phyloP scores from a whole-genome alignment of 148 eudicot species.

The Cornus suecica region DNA sequence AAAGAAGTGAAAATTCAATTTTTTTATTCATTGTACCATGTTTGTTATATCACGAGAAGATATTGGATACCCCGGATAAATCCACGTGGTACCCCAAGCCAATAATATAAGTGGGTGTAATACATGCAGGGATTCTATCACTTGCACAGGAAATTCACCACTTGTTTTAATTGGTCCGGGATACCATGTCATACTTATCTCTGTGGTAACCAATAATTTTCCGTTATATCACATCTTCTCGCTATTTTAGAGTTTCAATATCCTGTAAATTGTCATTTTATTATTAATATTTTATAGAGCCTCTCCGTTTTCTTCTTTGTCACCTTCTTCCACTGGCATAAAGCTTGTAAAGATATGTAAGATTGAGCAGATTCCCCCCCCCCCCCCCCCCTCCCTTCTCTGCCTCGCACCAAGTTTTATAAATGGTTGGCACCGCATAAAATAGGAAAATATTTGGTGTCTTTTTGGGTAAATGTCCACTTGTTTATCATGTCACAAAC shows the following conservation, averaged over 20 bases:
- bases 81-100: too few relatives aligned
- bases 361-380: background rate
- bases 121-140: too few relatives aligned
- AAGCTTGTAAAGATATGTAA: background rate
- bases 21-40: background rate
- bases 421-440: background rate
- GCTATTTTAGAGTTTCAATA: background rate
- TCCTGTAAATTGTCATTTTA: background rate
- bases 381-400: too few relatives aligned
- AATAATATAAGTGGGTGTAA: too few relatives aligned
- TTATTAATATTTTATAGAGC: background rate
- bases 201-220: too few relatives aligned
- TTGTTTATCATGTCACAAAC: background rate
- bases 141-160: too few relatives aligned
- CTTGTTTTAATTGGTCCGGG: too few relatives aligned
- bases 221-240: background rate
- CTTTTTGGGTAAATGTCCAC: background rate
- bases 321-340: background rate
- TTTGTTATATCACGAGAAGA: too few relatives aligned
- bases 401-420: background rate
- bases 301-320: background rate
- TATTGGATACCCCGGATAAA: too few relatives aligned
- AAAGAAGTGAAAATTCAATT: background rate
- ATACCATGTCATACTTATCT: too few relatives aligned
- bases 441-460: conserved; percentile 4